Evolutionary conservation across 2,329 filamentous ascomycete species (phyloP).

Genomic region (Phialophora chinensis): DNA sequence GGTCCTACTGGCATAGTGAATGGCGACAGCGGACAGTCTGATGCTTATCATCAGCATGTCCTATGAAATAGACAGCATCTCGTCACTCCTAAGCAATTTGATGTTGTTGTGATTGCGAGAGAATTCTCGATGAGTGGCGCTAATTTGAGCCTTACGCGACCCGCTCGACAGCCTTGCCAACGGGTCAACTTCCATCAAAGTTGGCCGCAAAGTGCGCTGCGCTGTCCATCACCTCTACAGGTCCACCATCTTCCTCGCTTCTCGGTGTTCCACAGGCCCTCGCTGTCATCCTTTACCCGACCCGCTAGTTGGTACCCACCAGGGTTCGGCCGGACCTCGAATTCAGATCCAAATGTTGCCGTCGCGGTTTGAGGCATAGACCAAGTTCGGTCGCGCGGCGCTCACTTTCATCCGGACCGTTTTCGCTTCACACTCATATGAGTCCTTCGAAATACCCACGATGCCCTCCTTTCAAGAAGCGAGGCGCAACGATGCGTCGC

Average conservation of each 20-base stretch:
- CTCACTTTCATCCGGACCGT: not conserved
- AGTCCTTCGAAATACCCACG: conserved; percentile 16
- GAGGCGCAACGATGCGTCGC: conserved; percentile 24
- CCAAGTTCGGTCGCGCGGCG: not conserved
- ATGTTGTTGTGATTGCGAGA: not conserved
- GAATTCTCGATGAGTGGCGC: not conserved
- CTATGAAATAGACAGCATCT: not conserved
- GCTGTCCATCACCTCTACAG: not conserved
- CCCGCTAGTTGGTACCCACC: not conserved
- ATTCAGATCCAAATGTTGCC: not conserved
- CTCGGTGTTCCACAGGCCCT: not conserved
- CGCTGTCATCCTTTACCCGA: not conserved
- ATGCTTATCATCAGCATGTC: not conserved
- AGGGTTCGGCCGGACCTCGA: not conserved
- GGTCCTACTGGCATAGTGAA: not conserved
- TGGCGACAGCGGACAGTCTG: not conserved
- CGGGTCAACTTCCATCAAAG: not conserved
- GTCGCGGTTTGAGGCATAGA: not conserved
- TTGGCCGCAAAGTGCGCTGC: not conserved
- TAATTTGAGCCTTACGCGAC: not conserved
- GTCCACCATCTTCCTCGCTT: not conserved
- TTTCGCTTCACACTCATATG: not conserved
- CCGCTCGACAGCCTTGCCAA: not conserved
- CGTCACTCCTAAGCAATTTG: not conserved
- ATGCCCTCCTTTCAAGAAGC: conserved; percentile 34